Percentiles rank a stretch among this genome's conserved stretches.
These are phyloP conservation scores for Aspergillus fructus DNA, from an alignment of 2,329 filamentous ascomycete genomes.

Conservation along the genomic window DNA sequence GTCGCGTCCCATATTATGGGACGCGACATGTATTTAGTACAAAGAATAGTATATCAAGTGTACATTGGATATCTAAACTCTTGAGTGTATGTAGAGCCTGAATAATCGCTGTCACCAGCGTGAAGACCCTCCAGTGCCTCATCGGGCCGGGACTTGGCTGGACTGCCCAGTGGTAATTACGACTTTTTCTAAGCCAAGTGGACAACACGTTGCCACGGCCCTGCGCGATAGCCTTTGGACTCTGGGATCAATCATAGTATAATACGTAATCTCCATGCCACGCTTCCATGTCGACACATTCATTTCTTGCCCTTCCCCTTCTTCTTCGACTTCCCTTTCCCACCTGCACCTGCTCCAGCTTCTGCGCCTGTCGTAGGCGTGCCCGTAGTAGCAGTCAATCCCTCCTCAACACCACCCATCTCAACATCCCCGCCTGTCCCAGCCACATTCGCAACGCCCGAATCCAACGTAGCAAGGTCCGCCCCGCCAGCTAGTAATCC, in stretches of 20 bases:
- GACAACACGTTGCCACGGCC: not conserved
- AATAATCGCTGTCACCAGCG: not conserved
- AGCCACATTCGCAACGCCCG: constrained; percentile 22
- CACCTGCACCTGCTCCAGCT: constrained; percentile 24
- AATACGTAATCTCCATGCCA: not conserved
- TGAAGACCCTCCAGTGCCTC: not conserved
- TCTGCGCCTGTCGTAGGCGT: constrained; percentile 18
- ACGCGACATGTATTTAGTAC: constrained; percentile 18
- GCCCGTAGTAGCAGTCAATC: constrained; percentile 26
- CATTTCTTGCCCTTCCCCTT: constrained; percentile 73
- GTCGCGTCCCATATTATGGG: constrained; percentile 14
- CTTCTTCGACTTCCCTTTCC: constrained; percentile 47
- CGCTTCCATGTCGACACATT: constrained; percentile 18
- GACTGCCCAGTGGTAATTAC: not conserved
- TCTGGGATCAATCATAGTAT: not conserved
- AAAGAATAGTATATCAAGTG: constrained; percentile 20
- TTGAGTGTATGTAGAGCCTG: not conserved
- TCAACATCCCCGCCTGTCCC: constrained; percentile 8
- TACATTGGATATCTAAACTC: constrained; percentile 20
- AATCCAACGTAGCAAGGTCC: constrained; percentile 63
- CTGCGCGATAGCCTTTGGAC: not conserved
- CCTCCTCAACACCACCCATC: constrained; percentile 25
- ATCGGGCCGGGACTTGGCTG: not conserved
- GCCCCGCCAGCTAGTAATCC: constrained; percentile 70
- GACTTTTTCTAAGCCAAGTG: not conserved